A percentile compares a stretch with the other conserved stretches of the same genome.
Evolutionary conservation across 345 rosid species (phyloP).

Genomic region (Erucastrum elatum): DNA sequence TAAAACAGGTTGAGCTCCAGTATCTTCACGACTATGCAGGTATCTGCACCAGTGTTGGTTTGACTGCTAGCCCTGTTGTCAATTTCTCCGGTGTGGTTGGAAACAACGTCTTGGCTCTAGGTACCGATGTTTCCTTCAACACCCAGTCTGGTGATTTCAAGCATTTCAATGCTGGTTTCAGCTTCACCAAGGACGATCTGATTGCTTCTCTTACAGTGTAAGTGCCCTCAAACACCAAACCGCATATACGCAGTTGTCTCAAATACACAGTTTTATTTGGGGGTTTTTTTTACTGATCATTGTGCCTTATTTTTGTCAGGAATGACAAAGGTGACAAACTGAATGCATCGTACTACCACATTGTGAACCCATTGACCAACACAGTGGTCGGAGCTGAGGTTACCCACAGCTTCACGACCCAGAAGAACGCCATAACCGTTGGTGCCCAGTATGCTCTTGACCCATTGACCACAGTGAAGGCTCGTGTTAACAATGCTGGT

Average conservation of each 20-base stretch:
- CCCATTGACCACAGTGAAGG: slow-evolving; percentile 87
- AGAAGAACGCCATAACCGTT: slow-evolving; percentile 72
- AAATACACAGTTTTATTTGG: not conserved
- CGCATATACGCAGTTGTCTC: not conserved
- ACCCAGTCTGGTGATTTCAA: slow-evolving; percentile 74
- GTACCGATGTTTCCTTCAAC: slow-evolving; percentile 89
- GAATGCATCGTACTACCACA: slow-evolving; percentile 89
- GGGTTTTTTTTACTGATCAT: not conserved
- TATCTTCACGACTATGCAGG: slow-evolving; percentile 92
- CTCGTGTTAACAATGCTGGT: slow-evolving; percentile 85
- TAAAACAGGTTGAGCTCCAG: slow-evolving; percentile 77
- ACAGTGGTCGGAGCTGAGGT: slow-evolving; percentile 98
- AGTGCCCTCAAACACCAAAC: slow-evolving; percentile 33
- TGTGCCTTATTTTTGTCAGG: slow-evolving; percentile 40
- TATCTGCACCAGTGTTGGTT: slow-evolving; percentile 76
- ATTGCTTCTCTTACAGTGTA: slow-evolving; percentile 79
- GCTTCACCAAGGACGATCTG: slow-evolving; percentile 65
- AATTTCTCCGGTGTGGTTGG: slow-evolving; percentile 95
- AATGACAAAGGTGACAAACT: slow-evolving; percentile 78
- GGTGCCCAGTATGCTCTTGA: slow-evolving; percentile 91
- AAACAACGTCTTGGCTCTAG: slow-evolving; percentile 54
- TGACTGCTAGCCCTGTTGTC: slow-evolving; percentile 78
- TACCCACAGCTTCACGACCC: slow-evolving; percentile 73
- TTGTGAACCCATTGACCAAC: slow-evolving; percentile 71
- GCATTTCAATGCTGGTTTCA: slow-evolving; percentile 73